Evolutionary conservation across 257 asterid genomes (phyloP).

Genomic region (Gentiana straminea): DNA sequence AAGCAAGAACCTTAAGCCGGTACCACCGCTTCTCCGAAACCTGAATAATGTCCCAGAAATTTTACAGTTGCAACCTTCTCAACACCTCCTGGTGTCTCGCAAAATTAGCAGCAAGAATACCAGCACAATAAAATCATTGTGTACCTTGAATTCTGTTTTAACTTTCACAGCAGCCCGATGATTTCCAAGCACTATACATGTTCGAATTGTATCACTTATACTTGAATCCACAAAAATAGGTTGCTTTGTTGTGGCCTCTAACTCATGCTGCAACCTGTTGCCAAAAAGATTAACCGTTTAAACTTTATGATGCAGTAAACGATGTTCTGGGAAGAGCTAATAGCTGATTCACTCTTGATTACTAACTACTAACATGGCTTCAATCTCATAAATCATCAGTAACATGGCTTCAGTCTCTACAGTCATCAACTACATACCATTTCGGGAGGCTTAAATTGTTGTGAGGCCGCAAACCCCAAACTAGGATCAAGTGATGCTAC

Average conservation of each 20-base stretch:
- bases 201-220: conserved; percentile 89
- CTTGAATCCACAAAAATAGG: conserved; percentile 94
- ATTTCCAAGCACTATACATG: conserved; percentile 87
- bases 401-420: not conserved
- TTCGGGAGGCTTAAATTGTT: too few relatives aligned
- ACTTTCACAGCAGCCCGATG: conserved; percentile 77
- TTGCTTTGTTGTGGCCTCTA: conserved; percentile 78
- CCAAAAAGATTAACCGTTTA: too few relatives aligned
- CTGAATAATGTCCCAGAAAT: conserved; percentile 31
- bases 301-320: not conserved
- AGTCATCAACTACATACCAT: too few relatives aligned
- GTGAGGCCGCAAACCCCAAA: too few relatives aligned
- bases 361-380: not conserved
- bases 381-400: not conserved
- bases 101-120: not conserved
- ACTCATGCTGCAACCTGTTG: conserved; percentile 68
- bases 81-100: not conserved
- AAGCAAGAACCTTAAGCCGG: conserved; percentile 93
- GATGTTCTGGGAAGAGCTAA: too few relatives aligned
- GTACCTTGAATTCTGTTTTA: conserved; percentile 79
- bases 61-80: not conserved
- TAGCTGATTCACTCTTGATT: not conserved
- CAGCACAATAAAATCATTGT: conserved; percentile 7
- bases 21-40: conserved; percentile 96
- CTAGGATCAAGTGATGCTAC: too few relatives aligned